Evolutionary conservation across 495 filamentous ascomycete species (phyloP).

Genomic region (Penicillium angulare): DNA sequence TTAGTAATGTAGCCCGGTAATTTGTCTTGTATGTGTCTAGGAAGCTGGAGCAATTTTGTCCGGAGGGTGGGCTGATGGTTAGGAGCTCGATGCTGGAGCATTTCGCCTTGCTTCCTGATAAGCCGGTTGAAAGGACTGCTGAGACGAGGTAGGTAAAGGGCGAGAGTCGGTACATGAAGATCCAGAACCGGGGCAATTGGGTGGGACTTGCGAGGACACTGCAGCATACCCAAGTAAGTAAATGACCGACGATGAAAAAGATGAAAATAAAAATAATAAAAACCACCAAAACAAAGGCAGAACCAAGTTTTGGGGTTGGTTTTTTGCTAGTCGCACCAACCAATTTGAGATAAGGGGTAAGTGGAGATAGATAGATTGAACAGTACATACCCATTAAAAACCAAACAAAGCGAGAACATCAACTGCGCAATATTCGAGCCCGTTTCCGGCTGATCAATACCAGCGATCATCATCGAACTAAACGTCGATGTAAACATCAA

Average conservation of each 20-base stretch:
- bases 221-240: background rate
- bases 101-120: conserved; percentile 56
- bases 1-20: conserved; percentile 52
- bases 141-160: conserved; percentile 72
- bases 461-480: conserved; percentile 62
- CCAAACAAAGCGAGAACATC: conserved; percentile 63
- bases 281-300: no score
- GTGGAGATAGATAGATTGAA: background rate
- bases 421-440: conserved; percentile 65
- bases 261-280: background rate
- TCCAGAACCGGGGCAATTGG: conserved; percentile 72
- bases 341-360: no score
- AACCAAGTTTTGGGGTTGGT: background rate
- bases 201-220: conserved; percentile 67
- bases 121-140: conserved; percentile 58
- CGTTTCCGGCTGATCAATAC: conserved; percentile 63
- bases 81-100: conserved; percentile 64
- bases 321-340: no score
- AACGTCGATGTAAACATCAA: conserved; percentile 53
- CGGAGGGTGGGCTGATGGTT: conserved; percentile 50
- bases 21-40: conserved; percentile 46
- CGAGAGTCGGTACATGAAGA: conserved; percentile 79
- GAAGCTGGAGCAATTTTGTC: conserved; percentile 58
- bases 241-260: conserved; percentile 7
- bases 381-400: conserved; percentile 59